Base-by-base conservation (phyloP, 306 rosid species). In the Hippophae rhamnoides region DNA sequence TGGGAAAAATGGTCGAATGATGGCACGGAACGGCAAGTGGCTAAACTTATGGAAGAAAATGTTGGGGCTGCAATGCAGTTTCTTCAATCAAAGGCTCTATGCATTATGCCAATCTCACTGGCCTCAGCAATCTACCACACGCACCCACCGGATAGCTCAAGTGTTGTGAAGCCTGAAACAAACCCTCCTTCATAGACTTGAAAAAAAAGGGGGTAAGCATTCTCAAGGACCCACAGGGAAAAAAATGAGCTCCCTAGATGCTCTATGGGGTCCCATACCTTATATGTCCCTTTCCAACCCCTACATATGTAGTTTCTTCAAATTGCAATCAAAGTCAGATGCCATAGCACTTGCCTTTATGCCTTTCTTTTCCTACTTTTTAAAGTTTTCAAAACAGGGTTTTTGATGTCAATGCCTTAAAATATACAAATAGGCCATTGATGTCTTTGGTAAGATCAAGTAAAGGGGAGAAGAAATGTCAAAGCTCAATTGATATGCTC, bases 1-100 rank as follows among this genome's bases (percentile, higher is more conserved):
- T 84, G 97, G 97, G 97, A 90, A 69, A 90, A 86, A 79, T 90
- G 94, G 90, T 90, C 94, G 8, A 84, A 82, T 43, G 97, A 84
- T 26, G 94, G 97, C 68, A 90, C 95, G 1, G 97, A 90, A 68
- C 74, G 75, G 54, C 95, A 90, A 63, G 97, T 84, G 3, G 89
- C 90, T 40, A 90, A 90, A 79, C 89, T 90, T 11, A 90, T 90
- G 95, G 97, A 90, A 78, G 97, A 90, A 68, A 86, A 90, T 14
- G 90, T 90, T 6, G 97, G 97, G 52, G 78, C 90, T 0, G 97
- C 97, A 23, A 90, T 90, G 97, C 97, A 90, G 71, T 82, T 90
- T 56, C 95, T 90, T 70, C 95, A 90, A 78, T 79, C 95, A 5
- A 90, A 90, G 81, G 89, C 95, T 5, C 95, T 90, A 48, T 90